Evolutionary conservation across 129 eudicot genomes (phyloP), one percentile per base, ranked within the genome.

Genomic region (Dittrichia graveolens): DNA sequence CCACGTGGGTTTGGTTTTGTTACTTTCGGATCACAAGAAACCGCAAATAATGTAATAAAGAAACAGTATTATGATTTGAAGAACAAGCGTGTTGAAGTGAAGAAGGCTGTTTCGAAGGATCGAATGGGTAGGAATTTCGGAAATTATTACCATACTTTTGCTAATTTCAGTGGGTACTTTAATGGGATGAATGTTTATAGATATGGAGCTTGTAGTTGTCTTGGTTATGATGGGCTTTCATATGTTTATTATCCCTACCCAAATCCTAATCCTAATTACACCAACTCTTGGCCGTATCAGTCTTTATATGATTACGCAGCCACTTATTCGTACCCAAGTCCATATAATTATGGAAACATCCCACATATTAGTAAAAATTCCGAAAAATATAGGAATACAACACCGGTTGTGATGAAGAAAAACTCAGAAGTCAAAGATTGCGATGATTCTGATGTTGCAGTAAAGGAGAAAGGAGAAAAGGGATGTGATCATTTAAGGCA

Each of bases 1-100:
- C 79, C 83, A 49, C 61, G 83, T 52, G 79, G 83, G 41, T 80
- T 80, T 35, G 83, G 83, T 52, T 79, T 79, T 14, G 69, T 79
- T 59, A 73, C 83, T 7, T 79, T 73, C 44, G 75, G 74, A 7
- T 73, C 79, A 8, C 50, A 16, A 43, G 79, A 67, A n/a, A 65
- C 83, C 2, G 83, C 73, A 6, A 52, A 73, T 4, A 67, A 52
- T 18, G 79, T 74, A 7, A 14, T 79, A 7, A 47, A 49, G n/a
- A 19, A 48, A 9, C 19, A 47, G 42, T 67, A 18, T 49, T 71
- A 79, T 61, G 71, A 73, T 35, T 61, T 79, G 74, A 48, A 40
- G 15, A 67, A 73, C 54, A 79, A 66, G 46, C 69, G 48, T 13
- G 75, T 79, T 24, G 83, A 79, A 34, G 83, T 67, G 44, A 79